Base-by-base conservation (phyloP, 805 yeast species). In the Pichia ethanolica region DNA sequence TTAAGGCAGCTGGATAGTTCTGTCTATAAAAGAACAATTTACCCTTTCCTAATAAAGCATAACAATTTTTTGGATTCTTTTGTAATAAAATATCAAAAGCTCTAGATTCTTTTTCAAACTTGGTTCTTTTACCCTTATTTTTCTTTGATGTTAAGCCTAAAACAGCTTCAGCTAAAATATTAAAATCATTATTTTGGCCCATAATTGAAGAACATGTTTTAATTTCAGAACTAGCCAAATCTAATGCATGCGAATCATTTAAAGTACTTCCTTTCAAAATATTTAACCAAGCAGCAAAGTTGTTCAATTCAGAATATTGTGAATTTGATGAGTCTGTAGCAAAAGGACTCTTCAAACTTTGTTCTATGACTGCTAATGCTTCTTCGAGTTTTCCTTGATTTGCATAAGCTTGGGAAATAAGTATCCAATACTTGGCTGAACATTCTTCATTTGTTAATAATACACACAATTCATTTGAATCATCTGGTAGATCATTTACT, bases 1-100 rank as follows among this genome's bases (percentile, higher is more conserved):
- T 83, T 59, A 93, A 74, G 13, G 96, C 89, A 6, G 77, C 81
- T 27, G 75, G 64, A 65, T 82, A 89, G 62, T 86, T 85, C 52
- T 80, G 82, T 64, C 83, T 86, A 54, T 77, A 77, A 61, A 87
- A 83, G 35, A 82, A 69, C 35, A 89, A 72, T 54, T 90, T 87
- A 4, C 97, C 99, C 59, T 87, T 85, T 30, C 95, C 90, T 49
- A 91, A 62, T 44, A 86, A 66, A 1, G 96, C 97, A 63, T 79
- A 78, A 43, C 86, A 75, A 62, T 89, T 89, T 42, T 76, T 73
- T 34, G 78, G 74, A 46, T 83, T 78, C 40, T 65, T 66, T 50
- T 71, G 71, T 55, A 79, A 70, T 32, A 87, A 73, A 34, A 72
- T 67, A 57, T 89, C 95, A 54, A 84, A 81, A 8, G 80, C 72